Evolutionary conservation across 495 filamentous ascomycete genomes (phyloP).

Genomic region (Penicillium diatomitis): DNA sequence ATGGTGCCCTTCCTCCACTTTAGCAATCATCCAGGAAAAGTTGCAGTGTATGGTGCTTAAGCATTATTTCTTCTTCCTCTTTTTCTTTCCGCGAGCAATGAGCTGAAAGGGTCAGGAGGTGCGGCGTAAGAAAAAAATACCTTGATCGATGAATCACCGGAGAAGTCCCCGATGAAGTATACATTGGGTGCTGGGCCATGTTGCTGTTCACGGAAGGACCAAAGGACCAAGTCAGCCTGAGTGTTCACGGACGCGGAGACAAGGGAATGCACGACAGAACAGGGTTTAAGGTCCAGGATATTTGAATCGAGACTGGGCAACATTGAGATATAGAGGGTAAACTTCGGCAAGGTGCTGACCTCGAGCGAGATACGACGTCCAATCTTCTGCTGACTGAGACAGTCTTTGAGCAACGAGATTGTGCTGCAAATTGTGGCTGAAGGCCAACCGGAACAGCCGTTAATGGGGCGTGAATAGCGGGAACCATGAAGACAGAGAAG

Average conservation of each 20-base stretch:
- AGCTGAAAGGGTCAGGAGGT: conserved; percentile 1
- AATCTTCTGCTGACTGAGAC: conserved; percentile 26
- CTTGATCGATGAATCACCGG: conserved; percentile 37
- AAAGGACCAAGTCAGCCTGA: no score
- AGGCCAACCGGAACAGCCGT: conserved; percentile 27
- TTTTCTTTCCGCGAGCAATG: not conserved
- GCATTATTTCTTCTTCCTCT: not conserved
- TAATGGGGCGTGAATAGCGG: conserved; percentile 20
- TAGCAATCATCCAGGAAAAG: conserved; percentile 11
- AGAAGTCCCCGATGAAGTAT: conserved; percentile 21
- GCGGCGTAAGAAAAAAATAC: conserved; percentile 23
- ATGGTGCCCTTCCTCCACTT: conserved; percentile 27
- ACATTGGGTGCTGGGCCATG: conserved; percentile 28
- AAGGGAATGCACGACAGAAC: not conserved
- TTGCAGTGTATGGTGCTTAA: not conserved
- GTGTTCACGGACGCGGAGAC: not conserved
- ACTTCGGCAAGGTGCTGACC: conserved; percentile 23
- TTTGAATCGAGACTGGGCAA: no score
- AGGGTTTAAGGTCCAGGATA: conserved; percentile 2
- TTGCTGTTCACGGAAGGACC: conserved; percentile 7
- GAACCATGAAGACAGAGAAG: conserved; percentile 24
- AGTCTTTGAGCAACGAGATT: conserved; percentile 22
- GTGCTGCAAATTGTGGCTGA: conserved; percentile 25
- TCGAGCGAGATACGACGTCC: conserved; percentile 33
- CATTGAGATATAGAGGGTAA: no score